A percentile compares a stretch with the other conserved stretches of the same genome.
Conservation (phyloP, 352 stramenopile species). For the Globisporangium ultimum region DNA sequence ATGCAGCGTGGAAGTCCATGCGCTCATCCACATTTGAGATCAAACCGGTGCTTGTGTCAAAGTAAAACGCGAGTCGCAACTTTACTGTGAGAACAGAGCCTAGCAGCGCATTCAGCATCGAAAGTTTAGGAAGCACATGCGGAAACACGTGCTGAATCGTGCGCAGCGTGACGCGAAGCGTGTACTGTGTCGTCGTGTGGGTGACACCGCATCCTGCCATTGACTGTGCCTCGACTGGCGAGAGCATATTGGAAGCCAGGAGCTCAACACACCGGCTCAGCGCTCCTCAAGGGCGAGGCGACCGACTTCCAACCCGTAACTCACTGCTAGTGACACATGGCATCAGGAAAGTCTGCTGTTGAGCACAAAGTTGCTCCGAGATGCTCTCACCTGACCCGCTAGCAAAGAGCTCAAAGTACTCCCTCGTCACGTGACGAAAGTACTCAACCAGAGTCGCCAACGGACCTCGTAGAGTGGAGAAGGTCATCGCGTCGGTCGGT, state of each 20-base stretch:
- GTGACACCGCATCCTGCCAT: neutral
- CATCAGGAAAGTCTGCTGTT: too few relatives aligned
- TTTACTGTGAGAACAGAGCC: constrained; percentile 5
- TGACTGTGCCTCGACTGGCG: too few relatives aligned
- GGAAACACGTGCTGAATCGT: constrained; percentile 16
- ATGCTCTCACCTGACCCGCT: too few relatives aligned
- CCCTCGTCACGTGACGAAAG: too few relatives aligned
- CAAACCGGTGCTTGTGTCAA: constrained; percentile 5
- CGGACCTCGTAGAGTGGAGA: too few relatives aligned
- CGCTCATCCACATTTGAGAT: constrained; percentile 12
- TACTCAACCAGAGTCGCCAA: too few relatives aligned
- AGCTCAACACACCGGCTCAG: constrained; percentile 17
- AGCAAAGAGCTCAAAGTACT: too few relatives aligned
- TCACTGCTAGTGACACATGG: too few relatives aligned
- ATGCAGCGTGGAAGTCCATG: constrained; percentile 15
- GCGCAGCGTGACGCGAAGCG: constrained; percentile 11
- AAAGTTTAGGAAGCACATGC: constrained; percentile 6
- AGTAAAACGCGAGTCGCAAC: constrained; percentile 11
- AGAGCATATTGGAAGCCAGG: constrained; percentile 10
- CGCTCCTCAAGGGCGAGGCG: constrained; percentile 1
- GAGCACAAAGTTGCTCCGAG: too few relatives aligned
- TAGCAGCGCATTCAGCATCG: constrained; percentile 6
- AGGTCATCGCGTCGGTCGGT: too few relatives aligned
- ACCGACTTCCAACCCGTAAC: neutral
- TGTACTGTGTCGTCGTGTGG: constrained; percentile 15